These are phyloP conservation scores for Magnolia sinica DNA, from an alignment of 164 flowering plant genomes.

Conservation along the genomic window DNA sequence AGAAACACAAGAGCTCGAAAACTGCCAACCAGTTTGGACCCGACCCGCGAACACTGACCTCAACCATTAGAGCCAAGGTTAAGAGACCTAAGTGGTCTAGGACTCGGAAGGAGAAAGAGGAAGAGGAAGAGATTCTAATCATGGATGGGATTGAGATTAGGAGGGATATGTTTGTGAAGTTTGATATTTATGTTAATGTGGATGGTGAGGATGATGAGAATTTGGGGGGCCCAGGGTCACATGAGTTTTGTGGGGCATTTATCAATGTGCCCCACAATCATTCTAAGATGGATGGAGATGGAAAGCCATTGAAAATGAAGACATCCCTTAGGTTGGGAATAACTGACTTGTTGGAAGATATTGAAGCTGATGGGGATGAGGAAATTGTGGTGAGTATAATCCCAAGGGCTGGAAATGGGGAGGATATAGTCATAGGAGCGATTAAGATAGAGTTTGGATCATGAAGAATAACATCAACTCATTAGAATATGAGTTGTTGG, in stretches of 20 bases:
- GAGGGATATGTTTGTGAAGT: conserved; percentile 36
- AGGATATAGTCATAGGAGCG: not conserved
- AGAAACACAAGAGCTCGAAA: conserved; percentile 14
- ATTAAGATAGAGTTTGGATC: conserved; percentile 2
- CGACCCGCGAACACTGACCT: conserved; percentile 28
- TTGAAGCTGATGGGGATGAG: conserved; percentile 46
- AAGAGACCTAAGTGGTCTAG: conserved; percentile 45
- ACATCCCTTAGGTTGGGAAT: conserved; percentile 41
- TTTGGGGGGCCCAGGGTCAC: conserved; percentile 19
- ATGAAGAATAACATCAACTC: not conserved
- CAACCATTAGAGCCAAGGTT: conserved; percentile 25
- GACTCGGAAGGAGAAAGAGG: conserved; percentile 46
- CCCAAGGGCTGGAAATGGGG: not conserved
- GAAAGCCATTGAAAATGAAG: conserved; percentile 17
- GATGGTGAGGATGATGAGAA: conserved; percentile 46
- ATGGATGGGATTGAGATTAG: conserved; percentile 44
- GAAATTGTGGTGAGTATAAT: conserved; percentile 2
- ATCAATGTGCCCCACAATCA: conserved; percentile 37
- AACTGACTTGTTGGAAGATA: conserved; percentile 50
- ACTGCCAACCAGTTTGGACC: conserved; percentile 9
- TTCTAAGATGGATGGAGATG: conserved; percentile 33
- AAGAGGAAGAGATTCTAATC: conserved; percentile 52
- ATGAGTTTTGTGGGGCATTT: conserved; percentile 60
- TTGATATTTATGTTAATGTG: conserved; percentile 49
- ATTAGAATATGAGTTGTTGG: too few species aligned